Evolutionary conservation across 2,329 filamentous ascomycete genomes (phyloP), one percentile per base, ranked within the genome.

Genomic region (Fusarium zealandicum): DNA sequence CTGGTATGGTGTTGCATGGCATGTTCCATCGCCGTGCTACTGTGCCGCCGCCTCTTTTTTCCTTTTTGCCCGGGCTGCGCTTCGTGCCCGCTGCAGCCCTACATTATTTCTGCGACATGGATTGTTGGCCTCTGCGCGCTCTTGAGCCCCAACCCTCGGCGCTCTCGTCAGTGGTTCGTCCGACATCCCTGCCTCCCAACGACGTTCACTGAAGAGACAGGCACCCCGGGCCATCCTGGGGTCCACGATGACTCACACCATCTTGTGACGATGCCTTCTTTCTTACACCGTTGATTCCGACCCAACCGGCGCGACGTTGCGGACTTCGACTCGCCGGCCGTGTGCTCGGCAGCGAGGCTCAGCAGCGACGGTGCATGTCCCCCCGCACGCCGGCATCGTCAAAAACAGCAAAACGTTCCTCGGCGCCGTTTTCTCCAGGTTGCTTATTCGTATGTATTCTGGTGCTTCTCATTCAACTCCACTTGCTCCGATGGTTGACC

Each of bases 171-270:
- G 51, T 64, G 57, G 60, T 61, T 67, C 53, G 45, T 49, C 39
- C 55, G 44, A 47, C 41, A 67, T 63, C 65, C 65, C 65, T 67
- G 58, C 48, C 55, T 60, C 55, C 53, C 55, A 64, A 39, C 44
- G 36, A 51, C 46, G 37, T 12, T 53, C 33, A n/a, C n/a, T 20
- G 43, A 48, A 28, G 38, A n/a, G 37, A 46, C 14, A n/a, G 37
- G 41, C 14, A 28, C 17, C 37, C 47, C 40, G 32, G 54, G 35
- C 25, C 38, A 59, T 51, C 41, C 37, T 51, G 58, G 57, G 60
- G 47, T 54, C 51, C 47, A 28, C 52, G 36, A 62, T 67, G 64
- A 67, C 59, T 67, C 64, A 67, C 62, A 52, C 58, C 47, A 52
- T 36, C 49, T 45, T 48, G 50, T 61, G 56, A 57, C 38, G 57